phyloP scores from a whole-genome alignment of 768 basidiomycete genomes.

The Phanerochaete carnosa region DNA sequence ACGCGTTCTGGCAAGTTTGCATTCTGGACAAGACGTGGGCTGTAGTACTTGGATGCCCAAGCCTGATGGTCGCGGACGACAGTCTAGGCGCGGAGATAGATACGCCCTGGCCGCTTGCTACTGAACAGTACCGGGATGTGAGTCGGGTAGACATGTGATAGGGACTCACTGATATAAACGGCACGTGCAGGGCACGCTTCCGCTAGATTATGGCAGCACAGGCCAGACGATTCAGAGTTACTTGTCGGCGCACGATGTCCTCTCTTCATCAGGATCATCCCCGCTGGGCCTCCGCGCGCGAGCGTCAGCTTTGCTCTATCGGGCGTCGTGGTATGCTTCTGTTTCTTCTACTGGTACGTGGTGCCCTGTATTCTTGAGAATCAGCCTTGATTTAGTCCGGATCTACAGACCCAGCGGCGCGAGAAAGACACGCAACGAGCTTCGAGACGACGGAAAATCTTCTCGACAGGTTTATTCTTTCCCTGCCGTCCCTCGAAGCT shows the following conservation, averaged over 20 bases:
- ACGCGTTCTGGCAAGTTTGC: slow-evolving; percentile 62
- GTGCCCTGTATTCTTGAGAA: neutral
- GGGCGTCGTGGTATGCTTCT: slow-evolving; percentile 51
- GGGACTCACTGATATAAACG: neutral
- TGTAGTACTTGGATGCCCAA: slow-evolving; percentile 49
- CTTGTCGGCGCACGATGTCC: slow-evolving; percentile 30
- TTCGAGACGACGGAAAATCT: slow-evolving; percentile 17
- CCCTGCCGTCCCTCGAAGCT: slow-evolving; percentile 13
- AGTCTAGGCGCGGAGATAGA: slow-evolving; percentile 33
- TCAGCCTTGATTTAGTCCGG: neutral
- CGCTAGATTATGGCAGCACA: slow-evolving; percentile 37
- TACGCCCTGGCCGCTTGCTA: slow-evolving; percentile 36
- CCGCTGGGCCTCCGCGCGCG: slow-evolving; percentile 45
- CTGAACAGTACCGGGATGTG: slow-evolving; percentile 31
- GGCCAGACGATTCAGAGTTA: slow-evolving; percentile 49
- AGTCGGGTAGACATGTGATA: slow-evolving; percentile 4
- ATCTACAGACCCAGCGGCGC: neutral
- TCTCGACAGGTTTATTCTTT: slow-evolving; percentile 21
- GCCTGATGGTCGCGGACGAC: slow-evolving; percentile 51
- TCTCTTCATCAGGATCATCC: slow-evolving; percentile 25
- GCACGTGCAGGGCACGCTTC: slow-evolving; percentile 37
- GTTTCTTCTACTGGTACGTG: slow-evolving; percentile 28
- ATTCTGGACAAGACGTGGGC: slow-evolving; percentile 56
- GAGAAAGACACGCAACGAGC: slow-evolving; percentile 8
- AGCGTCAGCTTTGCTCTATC: slow-evolving; percentile 57